These are phyloP conservation scores for Teratosphaeria nubilosa DNA, from an alignment of 2,329 filamentous ascomycete species.

Conservation along the genomic window DNA sequence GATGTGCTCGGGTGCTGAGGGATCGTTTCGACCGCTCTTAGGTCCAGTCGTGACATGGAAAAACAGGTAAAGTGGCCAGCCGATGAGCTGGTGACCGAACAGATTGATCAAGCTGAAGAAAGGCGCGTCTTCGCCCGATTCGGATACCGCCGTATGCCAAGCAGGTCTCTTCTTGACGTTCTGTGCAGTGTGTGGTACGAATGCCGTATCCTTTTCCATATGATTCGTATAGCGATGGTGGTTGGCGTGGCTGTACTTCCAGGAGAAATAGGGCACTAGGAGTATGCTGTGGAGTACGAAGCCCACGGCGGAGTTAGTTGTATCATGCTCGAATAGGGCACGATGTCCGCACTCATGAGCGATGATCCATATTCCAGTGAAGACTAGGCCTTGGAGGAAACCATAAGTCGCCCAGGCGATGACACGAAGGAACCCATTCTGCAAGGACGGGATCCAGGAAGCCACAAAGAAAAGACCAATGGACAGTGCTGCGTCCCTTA, in stretches of 20 bases:
- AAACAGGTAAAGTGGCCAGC: conserved; percentile 14
- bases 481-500: neutral
- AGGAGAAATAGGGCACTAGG: conserved; percentile 61
- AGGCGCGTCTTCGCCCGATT: conserved; percentile 16
- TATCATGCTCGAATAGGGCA: conserved; percentile 50
- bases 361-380: conserved; percentile 60
- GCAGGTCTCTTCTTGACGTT: neutral
- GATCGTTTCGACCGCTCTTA: neutral
- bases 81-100: conserved; percentile 14
- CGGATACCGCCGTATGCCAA: conserved; percentile 4
- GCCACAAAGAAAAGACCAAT: neutral
- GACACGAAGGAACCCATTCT: neutral
- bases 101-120: conserved; percentile 8
- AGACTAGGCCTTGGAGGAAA: conserved; percentile 54
- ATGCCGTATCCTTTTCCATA: conserved; percentile 26
- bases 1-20: conserved; percentile 15
- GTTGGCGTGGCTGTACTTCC: conserved; percentile 60
- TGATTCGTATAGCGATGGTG: conserved; percentile 55
- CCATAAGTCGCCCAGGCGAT: conserved; percentile 36
- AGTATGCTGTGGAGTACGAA: conserved; percentile 57
- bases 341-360: conserved; percentile 63
- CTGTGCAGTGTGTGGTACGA: conserved; percentile 24
- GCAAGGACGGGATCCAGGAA: neutral
- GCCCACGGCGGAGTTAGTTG: conserved; percentile 52
- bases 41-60: conserved; percentile 9